Percentiles rank a stretch among this genome's conserved stretches.
phyloP scores from a whole-genome alignment of 805 yeast species.

The Starmerella floricola region DNA sequence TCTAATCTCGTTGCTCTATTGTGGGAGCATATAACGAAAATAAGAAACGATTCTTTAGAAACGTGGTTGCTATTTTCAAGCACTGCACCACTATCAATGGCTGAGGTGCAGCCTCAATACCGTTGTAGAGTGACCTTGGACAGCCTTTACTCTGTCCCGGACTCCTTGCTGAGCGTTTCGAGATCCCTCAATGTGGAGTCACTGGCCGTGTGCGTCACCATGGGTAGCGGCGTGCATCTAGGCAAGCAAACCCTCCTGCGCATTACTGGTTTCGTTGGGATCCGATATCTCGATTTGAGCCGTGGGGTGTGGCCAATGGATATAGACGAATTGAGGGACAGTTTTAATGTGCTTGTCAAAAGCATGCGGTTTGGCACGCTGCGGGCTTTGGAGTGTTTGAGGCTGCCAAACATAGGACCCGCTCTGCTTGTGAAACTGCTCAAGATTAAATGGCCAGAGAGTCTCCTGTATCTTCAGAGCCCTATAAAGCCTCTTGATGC shows the following conservation, averaged over 20 bases:
- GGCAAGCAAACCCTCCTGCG: not conserved
- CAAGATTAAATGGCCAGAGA: slow-evolving; percentile 10
- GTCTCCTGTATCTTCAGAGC: slow-evolving; percentile 5
- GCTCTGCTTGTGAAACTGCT: slow-evolving; percentile 2
- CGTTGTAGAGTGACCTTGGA: not conserved
- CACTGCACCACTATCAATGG: not conserved
- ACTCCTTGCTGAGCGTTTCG: no score
- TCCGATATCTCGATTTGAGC: slow-evolving; percentile 11
- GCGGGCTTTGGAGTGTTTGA: slow-evolving; percentile 3
- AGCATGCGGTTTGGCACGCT: slow-evolving; percentile 10
- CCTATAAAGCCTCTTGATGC: slow-evolving; percentile 14
- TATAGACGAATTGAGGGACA: slow-evolving; percentile 5
- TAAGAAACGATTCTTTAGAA: slow-evolving; percentile 12
- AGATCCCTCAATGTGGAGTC: no score
- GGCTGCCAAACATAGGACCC: slow-evolving; percentile 16
- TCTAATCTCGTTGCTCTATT: not conserved
- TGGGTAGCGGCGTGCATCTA: not conserved
- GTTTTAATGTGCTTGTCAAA: slow-evolving; percentile 3
- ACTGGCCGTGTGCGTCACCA: not conserved
- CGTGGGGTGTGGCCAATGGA: slow-evolving; percentile 9
- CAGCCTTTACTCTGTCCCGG: not conserved
- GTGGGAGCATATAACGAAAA: slow-evolving; percentile 5
- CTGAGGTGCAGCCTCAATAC: not conserved
- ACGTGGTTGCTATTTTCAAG: slow-evolving; percentile 10
- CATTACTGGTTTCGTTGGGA: not conserved